Conservation (phyloP, 2,329 filamentous ascomycete genomes). For the Pseudogymnoascus sp. region DNA sequence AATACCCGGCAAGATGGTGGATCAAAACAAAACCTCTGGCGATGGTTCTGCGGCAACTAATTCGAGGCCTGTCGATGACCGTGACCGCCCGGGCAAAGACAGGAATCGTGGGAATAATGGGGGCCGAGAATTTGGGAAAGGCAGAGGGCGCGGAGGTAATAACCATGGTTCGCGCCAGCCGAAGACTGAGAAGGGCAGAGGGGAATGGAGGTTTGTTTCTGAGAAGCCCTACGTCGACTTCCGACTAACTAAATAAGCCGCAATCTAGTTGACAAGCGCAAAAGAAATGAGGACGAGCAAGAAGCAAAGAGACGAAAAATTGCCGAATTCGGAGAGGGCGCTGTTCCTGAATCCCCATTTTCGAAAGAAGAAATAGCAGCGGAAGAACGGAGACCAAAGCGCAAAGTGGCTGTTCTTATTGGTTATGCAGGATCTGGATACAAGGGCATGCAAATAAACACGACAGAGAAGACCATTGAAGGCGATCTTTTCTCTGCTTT, state of each 20-base stretch:
- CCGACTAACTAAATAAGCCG: slow-evolving; percentile 45
- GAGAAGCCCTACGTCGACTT: slow-evolving; percentile 14
- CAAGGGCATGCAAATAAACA: slow-evolving; percentile 89
- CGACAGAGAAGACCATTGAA: slow-evolving; percentile 83
- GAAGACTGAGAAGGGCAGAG: slow-evolving; percentile 58
- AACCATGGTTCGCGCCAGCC: slow-evolving; percentile 39
- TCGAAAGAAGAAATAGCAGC: slow-evolving; percentile 76
- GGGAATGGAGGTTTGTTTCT: slow-evolving; percentile 51
- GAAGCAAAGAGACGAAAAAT: slow-evolving; percentile 47
- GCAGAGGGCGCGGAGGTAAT: slow-evolving; percentile 38
- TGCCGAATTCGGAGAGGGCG: slow-evolving; percentile 34
- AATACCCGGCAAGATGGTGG: not conserved
- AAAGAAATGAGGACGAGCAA: slow-evolving; percentile 41
- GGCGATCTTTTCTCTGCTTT: slow-evolving; percentile 90
- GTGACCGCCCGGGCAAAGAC: slow-evolving; percentile 14
- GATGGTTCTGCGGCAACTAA: not conserved
- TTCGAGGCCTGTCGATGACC: not conserved
- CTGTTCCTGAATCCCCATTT: slow-evolving; percentile 38
- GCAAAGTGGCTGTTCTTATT: slow-evolving; percentile 91
- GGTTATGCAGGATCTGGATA: slow-evolving; percentile 96
- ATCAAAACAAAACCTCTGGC: slow-evolving; percentile 6
- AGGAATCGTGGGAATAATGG: slow-evolving; percentile 17
- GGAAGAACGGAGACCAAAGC: slow-evolving; percentile 82
- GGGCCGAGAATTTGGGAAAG: slow-evolving; percentile 37
- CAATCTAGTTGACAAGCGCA: slow-evolving; percentile 42